These are phyloP conservation scores for Dendrobium huoshanense DNA, from an alignment of 106 monocot species.

Conservation along the genomic window DNA sequence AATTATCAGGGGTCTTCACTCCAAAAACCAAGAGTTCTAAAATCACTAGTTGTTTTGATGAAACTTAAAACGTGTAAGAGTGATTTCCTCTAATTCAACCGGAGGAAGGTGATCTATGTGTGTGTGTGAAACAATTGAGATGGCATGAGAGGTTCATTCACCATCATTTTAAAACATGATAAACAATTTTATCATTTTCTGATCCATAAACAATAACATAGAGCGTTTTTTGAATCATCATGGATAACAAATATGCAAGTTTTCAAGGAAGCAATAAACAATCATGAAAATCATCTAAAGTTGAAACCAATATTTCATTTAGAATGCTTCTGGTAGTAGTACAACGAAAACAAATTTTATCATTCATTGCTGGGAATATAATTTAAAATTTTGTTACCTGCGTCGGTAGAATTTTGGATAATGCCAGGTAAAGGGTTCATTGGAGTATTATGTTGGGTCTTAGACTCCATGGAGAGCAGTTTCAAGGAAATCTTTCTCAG, in stretches of 20 bases:
- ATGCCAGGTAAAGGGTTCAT: slow-evolving; percentile 17
- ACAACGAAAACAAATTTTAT: neutral
- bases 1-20: too few species aligned
- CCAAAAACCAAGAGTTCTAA: too few species aligned
- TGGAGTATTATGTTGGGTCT: slow-evolving; percentile 30
- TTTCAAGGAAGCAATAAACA: neutral
- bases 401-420: slow-evolving; percentile 40
- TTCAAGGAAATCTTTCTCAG: slow-evolving; percentile 73
- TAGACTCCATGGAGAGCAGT: slow-evolving; percentile 80
- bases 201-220: neutral
- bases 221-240: neutral
- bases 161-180: too few species aligned
- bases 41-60: too few species aligned
- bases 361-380: neutral
- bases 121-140: too few species aligned
- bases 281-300: neutral
- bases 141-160: too few species aligned
- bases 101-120: too few species aligned
- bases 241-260: neutral
- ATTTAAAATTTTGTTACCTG: slow-evolving; percentile 31
- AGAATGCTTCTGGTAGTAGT: neutral
- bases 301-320: neutral
- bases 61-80: too few species aligned
- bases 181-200: neutral
- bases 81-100: too few species aligned